These are phyloP conservation scores for Pulveroboletus sp. DNA, from an alignment of 768 basidiomycete genomes.

Conservation along the genomic window DNA sequence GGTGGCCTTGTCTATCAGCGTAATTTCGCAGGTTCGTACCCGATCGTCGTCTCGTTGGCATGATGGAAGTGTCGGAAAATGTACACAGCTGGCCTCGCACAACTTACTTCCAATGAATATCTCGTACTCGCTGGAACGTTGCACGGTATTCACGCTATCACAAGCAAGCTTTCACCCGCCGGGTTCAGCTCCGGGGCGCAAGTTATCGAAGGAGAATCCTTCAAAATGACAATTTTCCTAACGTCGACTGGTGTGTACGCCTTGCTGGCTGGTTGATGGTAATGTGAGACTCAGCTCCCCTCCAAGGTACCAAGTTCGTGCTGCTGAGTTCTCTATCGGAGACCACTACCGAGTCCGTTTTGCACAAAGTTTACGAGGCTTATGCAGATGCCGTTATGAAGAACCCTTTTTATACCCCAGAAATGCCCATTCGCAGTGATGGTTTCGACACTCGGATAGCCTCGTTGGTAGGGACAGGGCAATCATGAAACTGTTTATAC, in stretches of 20 bases:
- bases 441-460: constrained; percentile 77
- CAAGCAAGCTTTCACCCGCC: constrained; percentile 82
- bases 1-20: constrained; percentile 94
- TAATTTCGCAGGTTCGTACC: constrained; percentile 75
- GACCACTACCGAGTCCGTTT: constrained; percentile 60
- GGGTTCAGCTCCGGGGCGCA: constrained; percentile 84
- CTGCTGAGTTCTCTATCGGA: constrained; percentile 82
- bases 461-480: constrained; percentile 50
- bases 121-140: constrained; percentile 94
- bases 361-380: constrained; percentile 88
- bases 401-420: constrained; percentile 98
- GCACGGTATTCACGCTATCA: constrained; percentile 99
- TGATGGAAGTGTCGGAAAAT: not conserved
- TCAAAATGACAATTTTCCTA: constrained; percentile 90
- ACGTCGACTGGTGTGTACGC: constrained; percentile 74
- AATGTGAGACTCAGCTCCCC: not conserved
- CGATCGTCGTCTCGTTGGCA: not conserved
- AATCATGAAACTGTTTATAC: constrained; percentile 15
- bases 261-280: not conserved
- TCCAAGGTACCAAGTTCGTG: constrained; percentile 91
- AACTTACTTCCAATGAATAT: constrained; percentile 90
- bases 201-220: constrained; percentile 93
- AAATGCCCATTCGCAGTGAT: constrained; percentile 96
- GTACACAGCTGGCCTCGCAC: constrained; percentile 80
- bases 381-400: constrained; percentile 98